A percentile compares a stretch with the other conserved stretches of the same genome.
These are phyloP conservation scores for Metschnikowia kunwiensis DNA, from an alignment of 805 yeast species.

Conservation along the genomic window DNA sequence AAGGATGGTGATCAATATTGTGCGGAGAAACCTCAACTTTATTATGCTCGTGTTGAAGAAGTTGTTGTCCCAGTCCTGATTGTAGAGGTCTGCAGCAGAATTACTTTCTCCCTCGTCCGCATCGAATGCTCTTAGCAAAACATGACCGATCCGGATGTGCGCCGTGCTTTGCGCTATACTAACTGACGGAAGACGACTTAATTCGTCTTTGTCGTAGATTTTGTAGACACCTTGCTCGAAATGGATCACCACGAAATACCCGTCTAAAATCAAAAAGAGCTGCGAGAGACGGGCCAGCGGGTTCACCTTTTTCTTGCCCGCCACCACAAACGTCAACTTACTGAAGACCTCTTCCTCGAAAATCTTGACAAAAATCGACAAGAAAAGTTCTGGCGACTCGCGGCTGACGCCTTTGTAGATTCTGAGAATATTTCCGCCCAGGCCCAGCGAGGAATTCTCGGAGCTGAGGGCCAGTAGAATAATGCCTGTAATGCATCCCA, in stretches of 20 bases:
- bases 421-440: slow-evolving; percentile 14
- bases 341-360: slow-evolving; percentile 12
- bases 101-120: background rate
- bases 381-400: slow-evolving; percentile 7
- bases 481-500: background rate
- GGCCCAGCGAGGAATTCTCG: background rate
- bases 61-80: slow-evolving; percentile 7
- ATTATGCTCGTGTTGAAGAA: slow-evolving; percentile 10
- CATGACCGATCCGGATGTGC: slow-evolving; percentile 3
- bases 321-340: slow-evolving; percentile 2
- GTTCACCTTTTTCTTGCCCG: background rate
- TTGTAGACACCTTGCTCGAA: slow-evolving; percentile 4
- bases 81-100: background rate
- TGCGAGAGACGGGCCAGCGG: slow-evolving; percentile 5
- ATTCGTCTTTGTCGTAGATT: slow-evolving; percentile 5
- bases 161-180: background rate
- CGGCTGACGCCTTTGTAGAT: slow-evolving; percentile 12
- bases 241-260: slow-evolving; percentile 9
- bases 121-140: slow-evolving; percentile 11
- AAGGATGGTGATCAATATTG: slow-evolving; percentile 8
- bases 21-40: slow-evolving; percentile 16
- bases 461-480: slow-evolving; percentile 5
- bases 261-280: slow-evolving; percentile 10
- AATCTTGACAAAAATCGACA: slow-evolving; percentile 14
- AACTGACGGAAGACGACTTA: slow-evolving; percentile 7